Base-by-base conservation (phyloP, 1,284 basidiomycete genomes). In the Trichosporon ovoides region DNA sequence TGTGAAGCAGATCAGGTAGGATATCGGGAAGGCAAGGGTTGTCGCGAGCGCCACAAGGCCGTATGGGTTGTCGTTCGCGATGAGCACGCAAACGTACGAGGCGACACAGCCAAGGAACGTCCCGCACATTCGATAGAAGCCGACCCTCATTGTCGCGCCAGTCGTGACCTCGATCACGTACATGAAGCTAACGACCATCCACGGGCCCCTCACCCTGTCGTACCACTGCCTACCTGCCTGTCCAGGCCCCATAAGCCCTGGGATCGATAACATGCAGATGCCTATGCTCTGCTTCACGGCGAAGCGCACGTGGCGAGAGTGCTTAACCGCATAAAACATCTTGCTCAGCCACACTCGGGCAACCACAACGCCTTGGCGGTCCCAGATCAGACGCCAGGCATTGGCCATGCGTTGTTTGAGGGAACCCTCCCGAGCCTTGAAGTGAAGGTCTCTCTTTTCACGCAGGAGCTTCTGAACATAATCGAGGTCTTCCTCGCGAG, bases 101-200 rank as follows among this genome's bases (percentile, higher is more conserved):
- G 70, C 59, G 3, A 81, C 43, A 0, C 76, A 76, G 14, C 80
- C 80, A 2, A 73, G 61, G 37, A 81, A 69, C 3, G 80, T 81
- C 13, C 80, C 80, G 3, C 77, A 56, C 20, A 77, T 67, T 13
- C 80, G 73, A 52, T 73, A 78, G 16, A 78, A 61, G 0, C 78
- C 79, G 3, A 80, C 67, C 11, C 75, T 70, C 33, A 81, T 60
- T 3, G 78, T 80, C 4, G 79, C 79, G 1, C 80, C 80, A 0
- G 79, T 80, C 7, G 76, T 77, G 12, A 77, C 73, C 52, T 81
- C 80, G 33, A 81, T 63, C 11, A 79, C 79, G 60, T 78, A 81
- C 60, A 80, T 73, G 66, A 73, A 77, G 60, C 72, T 73, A 53
- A 74, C 63, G 16, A 76, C 71, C 64, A 76, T 72, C 75, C 80